phyloP scores from a whole-genome alignment of 768 basidiomycete genomes.

The Lactarius indigo region DNA sequence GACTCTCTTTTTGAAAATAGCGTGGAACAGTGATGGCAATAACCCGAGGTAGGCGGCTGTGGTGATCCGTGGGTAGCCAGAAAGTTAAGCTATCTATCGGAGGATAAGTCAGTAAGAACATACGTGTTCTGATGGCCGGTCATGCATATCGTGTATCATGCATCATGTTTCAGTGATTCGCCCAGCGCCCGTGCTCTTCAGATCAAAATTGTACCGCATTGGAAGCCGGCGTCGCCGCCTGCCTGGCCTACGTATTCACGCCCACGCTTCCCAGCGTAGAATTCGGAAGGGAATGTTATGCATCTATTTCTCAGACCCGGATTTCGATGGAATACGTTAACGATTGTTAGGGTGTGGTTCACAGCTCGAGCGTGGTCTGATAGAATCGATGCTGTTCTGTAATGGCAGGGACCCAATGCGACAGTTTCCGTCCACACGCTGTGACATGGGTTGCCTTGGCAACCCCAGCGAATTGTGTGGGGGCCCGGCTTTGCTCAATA shows the following conservation, averaged over 20 bases:
- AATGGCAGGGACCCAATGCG: neutral
- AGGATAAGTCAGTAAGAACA: constrained; percentile 30
- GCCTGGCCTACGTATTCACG: constrained; percentile 61
- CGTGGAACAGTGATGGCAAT: too few relatives aligned
- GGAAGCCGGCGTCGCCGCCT: constrained; percentile 59
- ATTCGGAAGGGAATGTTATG: neutral
- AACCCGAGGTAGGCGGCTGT: constrained; percentile 49
- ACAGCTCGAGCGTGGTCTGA: neutral
- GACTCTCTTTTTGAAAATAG: too few relatives aligned
- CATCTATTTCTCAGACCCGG: neutral
- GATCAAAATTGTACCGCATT: constrained; percentile 48
- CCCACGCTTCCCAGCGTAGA: constrained; percentile 51
- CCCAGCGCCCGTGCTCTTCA: constrained; percentile 33
- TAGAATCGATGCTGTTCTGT: neutral
- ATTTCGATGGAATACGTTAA: neutral
- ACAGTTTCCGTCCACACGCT: neutral
- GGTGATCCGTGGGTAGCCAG: too few relatives aligned
- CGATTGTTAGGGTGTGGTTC: neutral
- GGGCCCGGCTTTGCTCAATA: neutral
- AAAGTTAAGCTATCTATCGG: too few relatives aligned
- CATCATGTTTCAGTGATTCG: constrained; percentile 32
- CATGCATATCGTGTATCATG: too few relatives aligned
- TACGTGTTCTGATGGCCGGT: too few relatives aligned
- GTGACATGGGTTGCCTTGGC: constrained; percentile 12
- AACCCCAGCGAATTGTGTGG: constrained; percentile 1